Evolutionary conservation across 257 asterid genomes (phyloP), one percentile per base, ranked within the genome.

Genomic region (Solanum pinnatisectum): DNA sequence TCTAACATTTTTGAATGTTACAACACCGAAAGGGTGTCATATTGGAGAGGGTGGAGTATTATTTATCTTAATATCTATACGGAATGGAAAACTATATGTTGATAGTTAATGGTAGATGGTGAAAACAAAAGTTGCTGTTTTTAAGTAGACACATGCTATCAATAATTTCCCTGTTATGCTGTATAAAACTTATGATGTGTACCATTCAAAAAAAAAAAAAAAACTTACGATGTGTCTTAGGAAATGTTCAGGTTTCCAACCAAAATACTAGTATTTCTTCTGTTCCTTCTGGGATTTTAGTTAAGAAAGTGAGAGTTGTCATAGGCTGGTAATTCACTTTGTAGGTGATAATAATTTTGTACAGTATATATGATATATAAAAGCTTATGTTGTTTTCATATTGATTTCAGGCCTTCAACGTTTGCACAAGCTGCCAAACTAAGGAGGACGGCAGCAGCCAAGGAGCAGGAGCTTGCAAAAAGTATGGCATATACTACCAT

Each of bases 351-450:
- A 23, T 65, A 68, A 10, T 71, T 70, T 25, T 67, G 10, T 85
- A 10, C 42, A 67, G 60, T 65, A 37, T 73, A 40, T 46, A 32
- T 25, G 42, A 71, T 35, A 35, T n/a, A 52, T 42, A 4, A 88
- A 72, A 49, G 30, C 14, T 30, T 25, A 70, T 39, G 30, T 6
- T 86, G 35, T 30, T 71, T 44, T 44, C 71, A 56, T 88, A 85
- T 82, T 90, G 79, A 78, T 91, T 90, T 89, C 92, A 97, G 99
- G 93, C 99, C 99, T 92, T 94, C 98, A 44, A 97, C 99, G 56
- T 97, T 97, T 93, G 99, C 99, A 49, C 99, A 97, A 92, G 98
- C 99, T 91, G 98, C 99, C 68, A 97, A 97, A 87, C 89, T 96
- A 23, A 97, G 91, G 89, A 95, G 99, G 93, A 92, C 82, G 92